These are phyloP conservation scores for Calocybe cyanea DNA, from an alignment of 768 basidiomycete species.

Conservation along the genomic window DNA sequence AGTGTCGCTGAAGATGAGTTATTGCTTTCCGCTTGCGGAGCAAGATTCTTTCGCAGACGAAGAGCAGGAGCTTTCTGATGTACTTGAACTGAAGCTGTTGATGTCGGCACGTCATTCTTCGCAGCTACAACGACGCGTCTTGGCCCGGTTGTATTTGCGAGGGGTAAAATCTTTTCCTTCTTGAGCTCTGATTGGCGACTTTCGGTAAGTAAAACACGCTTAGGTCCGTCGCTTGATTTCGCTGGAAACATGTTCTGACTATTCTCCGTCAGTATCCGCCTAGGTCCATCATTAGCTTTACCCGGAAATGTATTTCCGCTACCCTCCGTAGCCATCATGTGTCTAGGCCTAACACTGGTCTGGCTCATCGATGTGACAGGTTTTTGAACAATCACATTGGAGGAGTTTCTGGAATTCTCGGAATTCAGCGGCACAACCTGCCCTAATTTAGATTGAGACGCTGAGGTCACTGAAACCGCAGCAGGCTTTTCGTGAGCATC, in stretches of 20 bases:
- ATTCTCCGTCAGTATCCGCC: no score
- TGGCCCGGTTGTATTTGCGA: slow-evolving; percentile 9
- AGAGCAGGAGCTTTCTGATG: slow-evolving; percentile 7
- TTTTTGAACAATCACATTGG: no score
- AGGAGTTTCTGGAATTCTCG: no score
- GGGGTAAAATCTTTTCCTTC: slow-evolving; percentile 6
- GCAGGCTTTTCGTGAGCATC: background rate
- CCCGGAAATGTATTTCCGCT: no score
- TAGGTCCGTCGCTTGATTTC: slow-evolving; percentile 23
- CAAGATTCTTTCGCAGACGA: slow-evolving; percentile 14
- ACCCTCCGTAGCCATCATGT: no score
- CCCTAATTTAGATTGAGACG: background rate
- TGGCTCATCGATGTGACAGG: no score
- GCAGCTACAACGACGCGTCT: slow-evolving; percentile 12
- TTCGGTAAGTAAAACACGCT: slow-evolving; percentile 28
- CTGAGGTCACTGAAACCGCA: background rate
- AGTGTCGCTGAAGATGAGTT: slow-evolving; percentile 12
- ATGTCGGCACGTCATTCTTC: slow-evolving; percentile 3
- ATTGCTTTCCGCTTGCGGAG: slow-evolving; percentile 8
- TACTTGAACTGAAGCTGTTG: slow-evolving; percentile 5
- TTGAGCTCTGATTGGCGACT: slow-evolving; percentile 2
- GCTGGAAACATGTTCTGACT: no score
- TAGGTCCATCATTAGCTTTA: no score
- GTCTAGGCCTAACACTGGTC: no score
- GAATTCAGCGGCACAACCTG: no score